Evolutionary conservation across 192 early-diverging fungal genomes (phyloP).

Genomic region (Backusella parvicylindrica): DNA sequence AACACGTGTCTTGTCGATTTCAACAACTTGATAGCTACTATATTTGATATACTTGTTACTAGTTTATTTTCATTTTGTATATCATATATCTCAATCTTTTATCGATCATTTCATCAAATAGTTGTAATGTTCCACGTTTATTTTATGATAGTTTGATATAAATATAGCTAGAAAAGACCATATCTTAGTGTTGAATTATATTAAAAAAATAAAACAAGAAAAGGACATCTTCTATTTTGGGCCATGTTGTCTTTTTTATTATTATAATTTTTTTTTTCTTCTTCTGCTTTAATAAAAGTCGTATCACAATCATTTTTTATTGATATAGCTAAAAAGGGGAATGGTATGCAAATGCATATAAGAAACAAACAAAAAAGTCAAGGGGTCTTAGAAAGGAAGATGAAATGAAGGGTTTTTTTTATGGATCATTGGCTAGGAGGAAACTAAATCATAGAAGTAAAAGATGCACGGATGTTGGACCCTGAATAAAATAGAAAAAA

Average conservation of each 20-base stretch:
- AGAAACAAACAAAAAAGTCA: not conserved
- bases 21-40: not conserved
- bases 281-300: not conserved
- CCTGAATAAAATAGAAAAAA: slow-evolving; percentile 1
- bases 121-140: not conserved
- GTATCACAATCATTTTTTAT: not conserved
- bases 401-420: not conserved
- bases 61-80: not conserved
- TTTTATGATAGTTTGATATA: not conserved
- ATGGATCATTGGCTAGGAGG: not conserved
- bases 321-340: not conserved
- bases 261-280: not conserved
- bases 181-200: not conserved
- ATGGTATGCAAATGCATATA: not conserved
- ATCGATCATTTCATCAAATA: not conserved
- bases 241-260: not conserved
- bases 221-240: not conserved
- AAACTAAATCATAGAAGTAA: not conserved
- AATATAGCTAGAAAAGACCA: not conserved
- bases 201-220: not conserved
- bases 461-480: slow-evolving; percentile 1
- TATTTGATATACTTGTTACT: not conserved
- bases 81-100: not conserved
- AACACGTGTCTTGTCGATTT: not conserved
- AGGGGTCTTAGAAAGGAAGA: not conserved